Evolutionary conservation across 345 rosid species (phyloP).

Genomic region (Hirschfeldia incana): DNA sequence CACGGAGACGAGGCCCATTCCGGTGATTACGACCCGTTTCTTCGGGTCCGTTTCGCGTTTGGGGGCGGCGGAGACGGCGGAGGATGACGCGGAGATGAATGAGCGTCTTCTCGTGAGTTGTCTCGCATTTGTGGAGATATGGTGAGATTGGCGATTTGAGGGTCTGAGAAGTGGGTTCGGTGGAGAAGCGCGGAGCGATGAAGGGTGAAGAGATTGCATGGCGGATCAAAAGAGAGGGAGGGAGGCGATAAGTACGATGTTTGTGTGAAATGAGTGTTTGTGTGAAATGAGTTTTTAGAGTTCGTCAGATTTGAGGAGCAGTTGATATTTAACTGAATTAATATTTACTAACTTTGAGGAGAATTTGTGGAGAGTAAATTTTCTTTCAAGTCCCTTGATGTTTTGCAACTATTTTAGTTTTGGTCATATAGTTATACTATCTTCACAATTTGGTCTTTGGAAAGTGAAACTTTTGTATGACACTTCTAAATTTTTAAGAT

Average conservation of each 20-base stretch:
- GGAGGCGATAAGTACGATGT: constrained; percentile 42
- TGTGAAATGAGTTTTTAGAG: not conserved
- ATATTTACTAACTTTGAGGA: not conserved
- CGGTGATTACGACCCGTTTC: constrained; percentile 93
- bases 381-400: not conserved
- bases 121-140: constrained; percentile 38
- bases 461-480: too few species aligned
- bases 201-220: constrained; percentile 75
- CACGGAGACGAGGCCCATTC: constrained; percentile 94
- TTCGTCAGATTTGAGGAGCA: constrained; percentile 26
- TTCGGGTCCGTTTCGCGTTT: constrained; percentile 94
- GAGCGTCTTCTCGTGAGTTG: constrained; percentile 41
- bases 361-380: not conserved
- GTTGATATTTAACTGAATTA: not conserved
- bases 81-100: constrained; percentile 48
- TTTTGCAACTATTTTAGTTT: not conserved
- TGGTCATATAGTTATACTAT: not conserved
- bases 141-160: constrained; percentile 37
- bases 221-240: constrained; percentile 32
- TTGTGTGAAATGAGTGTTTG: constrained; percentile 31
- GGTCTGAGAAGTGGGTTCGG: constrained; percentile 48
- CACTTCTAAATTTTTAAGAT: too few species aligned
- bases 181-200: constrained; percentile 61
- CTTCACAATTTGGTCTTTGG: not conserved
- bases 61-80: constrained; percentile 59